phyloP scores from a whole-genome alignment of 805 yeast genomes.

The Sugiyamaella chiloensis region DNA sequence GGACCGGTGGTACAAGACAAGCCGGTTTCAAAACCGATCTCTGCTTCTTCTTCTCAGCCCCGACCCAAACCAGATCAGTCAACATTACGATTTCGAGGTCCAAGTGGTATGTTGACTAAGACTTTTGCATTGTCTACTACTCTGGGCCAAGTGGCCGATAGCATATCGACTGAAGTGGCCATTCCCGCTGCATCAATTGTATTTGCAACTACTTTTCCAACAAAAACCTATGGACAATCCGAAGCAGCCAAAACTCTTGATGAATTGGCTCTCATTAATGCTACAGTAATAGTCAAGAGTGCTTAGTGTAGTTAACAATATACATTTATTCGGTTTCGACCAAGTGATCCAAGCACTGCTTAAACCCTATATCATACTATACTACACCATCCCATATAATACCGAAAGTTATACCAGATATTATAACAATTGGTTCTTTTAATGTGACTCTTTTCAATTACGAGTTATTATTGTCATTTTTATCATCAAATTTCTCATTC shows the following conservation, averaged over 20 bases:
- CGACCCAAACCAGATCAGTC: conserved; percentile 25
- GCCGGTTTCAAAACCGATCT: not conserved
- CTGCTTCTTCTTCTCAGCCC: conserved; percentile 1
- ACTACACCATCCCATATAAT: too few relatives aligned
- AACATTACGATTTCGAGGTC: conserved; percentile 25
- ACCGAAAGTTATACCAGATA: too few relatives aligned
- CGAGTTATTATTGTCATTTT: too few relatives aligned
- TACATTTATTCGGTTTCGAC: too few relatives aligned
- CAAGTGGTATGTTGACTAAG: conserved; percentile 26
- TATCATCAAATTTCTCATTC: too few relatives aligned
- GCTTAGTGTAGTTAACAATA: too few relatives aligned
- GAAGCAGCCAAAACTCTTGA: conserved; percentile 28
- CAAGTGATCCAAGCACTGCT: too few relatives aligned
- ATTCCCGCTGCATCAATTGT: conserved; percentile 21
- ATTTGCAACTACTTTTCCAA: conserved; percentile 34
- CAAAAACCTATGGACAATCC: conserved; percentile 21
- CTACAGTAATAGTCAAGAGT: conserved; percentile 27
- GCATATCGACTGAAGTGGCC: conserved; percentile 25
- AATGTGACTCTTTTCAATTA: too few relatives aligned
- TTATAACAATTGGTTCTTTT: too few relatives aligned
- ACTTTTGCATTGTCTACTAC: conserved; percentile 28
- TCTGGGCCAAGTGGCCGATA: conserved; percentile 29
- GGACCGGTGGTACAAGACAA: conserved; percentile 2
- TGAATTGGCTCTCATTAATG: conserved; percentile 33
- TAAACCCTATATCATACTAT: too few relatives aligned